These are phyloP conservation scores for Cymbopogon flexuosus DNA, from an alignment of 202 grass and related monocot genomes.

Conservation along the genomic window DNA sequence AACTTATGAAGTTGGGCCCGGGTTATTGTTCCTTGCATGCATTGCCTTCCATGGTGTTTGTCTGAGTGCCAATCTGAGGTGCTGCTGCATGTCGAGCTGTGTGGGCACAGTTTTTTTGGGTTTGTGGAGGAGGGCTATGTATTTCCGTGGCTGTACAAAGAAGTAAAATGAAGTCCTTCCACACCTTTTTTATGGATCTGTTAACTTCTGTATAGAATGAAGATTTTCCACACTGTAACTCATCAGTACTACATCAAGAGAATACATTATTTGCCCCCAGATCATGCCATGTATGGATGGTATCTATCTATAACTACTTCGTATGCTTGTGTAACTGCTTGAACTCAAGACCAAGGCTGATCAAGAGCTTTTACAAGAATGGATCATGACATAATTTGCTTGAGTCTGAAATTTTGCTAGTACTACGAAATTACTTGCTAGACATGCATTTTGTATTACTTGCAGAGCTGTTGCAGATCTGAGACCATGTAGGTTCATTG, in stretches of 20 bases:
- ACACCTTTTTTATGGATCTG: background rate
- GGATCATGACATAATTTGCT: background rate
- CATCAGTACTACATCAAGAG: conserved; percentile 7
- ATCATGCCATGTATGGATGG: background rate
- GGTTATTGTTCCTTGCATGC: conserved; percentile 9
- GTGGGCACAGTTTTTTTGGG: conserved; percentile 25
- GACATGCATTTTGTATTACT: background rate
- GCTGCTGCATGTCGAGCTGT: background rate
- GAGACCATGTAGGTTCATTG: background rate
- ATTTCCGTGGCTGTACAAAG: conserved; percentile 32
- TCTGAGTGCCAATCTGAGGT: background rate
- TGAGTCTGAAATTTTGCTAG: background rate
- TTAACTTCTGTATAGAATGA: conserved; percentile 38
- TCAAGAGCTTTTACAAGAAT: too few relatives aligned
- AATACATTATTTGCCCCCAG: background rate
- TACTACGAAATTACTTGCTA: background rate
- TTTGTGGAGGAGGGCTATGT: background rate
- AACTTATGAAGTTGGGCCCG: conserved; percentile 19
- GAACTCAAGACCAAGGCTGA: background rate
- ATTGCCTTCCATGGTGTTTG: conserved; percentile 21
- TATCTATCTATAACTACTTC: background rate
- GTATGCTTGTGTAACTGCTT: background rate
- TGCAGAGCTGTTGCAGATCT: background rate
- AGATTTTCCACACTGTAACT: conserved; percentile 31
- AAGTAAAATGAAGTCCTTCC: background rate